Conservation (phyloP, 352 stramenopile species). For the Pseudoperonospora humuli region DNA sequence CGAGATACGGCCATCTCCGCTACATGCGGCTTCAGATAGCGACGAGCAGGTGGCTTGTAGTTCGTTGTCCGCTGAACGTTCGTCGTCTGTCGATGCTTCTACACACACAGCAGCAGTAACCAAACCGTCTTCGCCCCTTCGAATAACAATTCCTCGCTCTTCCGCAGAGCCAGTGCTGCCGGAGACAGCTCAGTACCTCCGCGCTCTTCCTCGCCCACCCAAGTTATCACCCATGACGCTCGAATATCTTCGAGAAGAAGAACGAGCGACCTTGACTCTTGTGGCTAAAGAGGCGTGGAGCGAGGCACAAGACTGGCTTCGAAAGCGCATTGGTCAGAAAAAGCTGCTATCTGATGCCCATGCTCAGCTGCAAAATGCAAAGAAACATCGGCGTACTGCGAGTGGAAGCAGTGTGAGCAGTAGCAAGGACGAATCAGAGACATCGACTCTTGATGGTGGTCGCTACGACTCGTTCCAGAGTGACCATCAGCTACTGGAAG, state of each 20-base stretch:
- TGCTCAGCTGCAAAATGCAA: conserved; percentile 38
- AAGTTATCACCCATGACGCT: conserved; percentile 26
- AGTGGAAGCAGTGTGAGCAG: conserved; percentile 35
- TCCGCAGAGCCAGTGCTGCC: conserved; percentile 7
- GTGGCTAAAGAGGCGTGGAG: conserved; percentile 57
- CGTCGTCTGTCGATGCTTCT: not conserved
- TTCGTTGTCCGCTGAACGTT: not conserved
- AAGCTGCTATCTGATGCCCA: conserved; percentile 65
- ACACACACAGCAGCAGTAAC: conserved; percentile 1
- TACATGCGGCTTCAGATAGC: conserved; percentile 5
- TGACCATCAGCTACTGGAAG: conserved; percentile 36
- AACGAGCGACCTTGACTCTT: conserved; percentile 52
- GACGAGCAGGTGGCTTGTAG: not conserved
- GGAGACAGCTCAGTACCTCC: conserved; percentile 26
- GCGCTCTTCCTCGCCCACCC: conserved; percentile 18
- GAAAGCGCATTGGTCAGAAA: conserved; percentile 68
- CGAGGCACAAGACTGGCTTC: conserved; percentile 62
- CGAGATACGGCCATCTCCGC: conserved; percentile 7
- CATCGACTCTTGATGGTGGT: conserved; percentile 1
- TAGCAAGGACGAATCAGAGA: conserved; percentile 15
- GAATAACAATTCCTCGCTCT: conserved; percentile 7
- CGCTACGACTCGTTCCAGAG: conserved; percentile 13
- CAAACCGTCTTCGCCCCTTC: conserved; percentile 8
- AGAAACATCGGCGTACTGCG: conserved; percentile 35
- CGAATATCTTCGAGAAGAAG: conserved; percentile 46